Evolutionary conservation across 306 rosid genomes (phyloP).

Genomic region (Casuarina equisetifolia): DNA sequence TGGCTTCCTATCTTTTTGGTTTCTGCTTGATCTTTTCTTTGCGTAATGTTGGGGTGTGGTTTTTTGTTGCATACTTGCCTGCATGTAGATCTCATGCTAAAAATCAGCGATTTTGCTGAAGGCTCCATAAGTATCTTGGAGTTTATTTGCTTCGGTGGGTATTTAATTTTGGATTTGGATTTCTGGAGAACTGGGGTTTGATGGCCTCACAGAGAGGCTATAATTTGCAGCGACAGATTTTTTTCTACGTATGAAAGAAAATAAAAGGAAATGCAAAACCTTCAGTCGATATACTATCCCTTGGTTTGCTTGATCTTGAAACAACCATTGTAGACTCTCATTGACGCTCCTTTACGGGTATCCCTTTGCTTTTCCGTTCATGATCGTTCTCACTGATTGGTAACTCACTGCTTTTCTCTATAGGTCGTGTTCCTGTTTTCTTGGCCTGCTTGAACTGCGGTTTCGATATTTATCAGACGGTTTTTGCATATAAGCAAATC

Average conservation of each 20-base stretch:
- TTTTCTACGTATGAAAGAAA: background rate
- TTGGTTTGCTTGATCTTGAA: background rate
- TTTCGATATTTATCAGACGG: slow-evolving; percentile 37
- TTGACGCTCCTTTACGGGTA: background rate
- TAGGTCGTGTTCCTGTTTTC: slow-evolving; percentile 37
- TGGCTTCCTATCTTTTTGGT: background rate
- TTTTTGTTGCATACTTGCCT: background rate
- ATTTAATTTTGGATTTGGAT: background rate
- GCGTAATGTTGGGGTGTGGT: background rate
- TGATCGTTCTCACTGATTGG: background rate
- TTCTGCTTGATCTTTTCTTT: background rate
- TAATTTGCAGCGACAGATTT: background rate
- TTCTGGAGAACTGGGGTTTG: background rate
- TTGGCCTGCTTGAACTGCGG: slow-evolving; percentile 21
- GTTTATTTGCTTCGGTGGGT: background rate
- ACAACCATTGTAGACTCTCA: background rate
- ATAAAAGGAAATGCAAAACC: background rate
- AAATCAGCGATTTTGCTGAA: background rate
- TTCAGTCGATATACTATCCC: background rate
- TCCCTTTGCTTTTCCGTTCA: background rate
- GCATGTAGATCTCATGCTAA: background rate
- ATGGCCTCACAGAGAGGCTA: background rate
- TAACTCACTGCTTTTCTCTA: slow-evolving; percentile 3
- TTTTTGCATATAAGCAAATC: slow-evolving; percentile 31
- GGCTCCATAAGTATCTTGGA: background rate